A percentile compares a stretch with the other conserved stretches of the same genome.
phyloP scores from a whole-genome alignment of 495 filamentous ascomycete genomes.

The Penicillium egyptiacum region DNA sequence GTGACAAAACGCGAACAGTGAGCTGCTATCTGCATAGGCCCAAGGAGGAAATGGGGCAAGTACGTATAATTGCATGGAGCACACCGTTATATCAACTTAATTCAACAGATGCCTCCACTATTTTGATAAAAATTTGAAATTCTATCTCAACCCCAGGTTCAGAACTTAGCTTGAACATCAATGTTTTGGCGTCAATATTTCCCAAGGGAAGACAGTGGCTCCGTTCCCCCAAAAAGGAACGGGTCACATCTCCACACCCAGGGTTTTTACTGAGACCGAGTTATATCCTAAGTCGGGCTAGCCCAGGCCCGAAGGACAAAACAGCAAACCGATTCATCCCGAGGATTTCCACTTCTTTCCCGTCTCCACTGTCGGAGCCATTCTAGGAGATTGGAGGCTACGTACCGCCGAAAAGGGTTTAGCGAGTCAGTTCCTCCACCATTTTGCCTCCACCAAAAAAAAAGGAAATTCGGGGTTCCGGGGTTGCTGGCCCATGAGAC shows the following conservation, averaged over 20 bases:
- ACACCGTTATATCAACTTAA: not conserved
- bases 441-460: constrained; percentile 20
- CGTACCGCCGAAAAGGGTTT: constrained; percentile 1
- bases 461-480: constrained; percentile 6
- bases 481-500: constrained; percentile 6
- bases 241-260: constrained; percentile 3
- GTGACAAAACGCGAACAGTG: constrained; percentile 18
- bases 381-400: constrained; percentile 21
- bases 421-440: constrained; percentile 18
- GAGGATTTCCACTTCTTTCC: constrained; percentile 5
- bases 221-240: constrained; percentile 17
- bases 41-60: not conserved
- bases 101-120: not conserved
- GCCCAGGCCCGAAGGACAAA: not conserved
- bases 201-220: constrained; percentile 17
- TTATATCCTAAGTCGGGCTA: constrained; percentile 4
- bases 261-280: not conserved
- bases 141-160: constrained; percentile 4
- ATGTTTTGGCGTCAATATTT: no score
- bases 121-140: no score
- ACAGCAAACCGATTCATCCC: not conserved
- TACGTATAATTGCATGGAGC: not conserved
- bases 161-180: no score
- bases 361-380: not conserved
- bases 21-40: constrained; percentile 12